Conservation (phyloP, 768 basidiomycete species). For the Serendipita indica region DNA sequence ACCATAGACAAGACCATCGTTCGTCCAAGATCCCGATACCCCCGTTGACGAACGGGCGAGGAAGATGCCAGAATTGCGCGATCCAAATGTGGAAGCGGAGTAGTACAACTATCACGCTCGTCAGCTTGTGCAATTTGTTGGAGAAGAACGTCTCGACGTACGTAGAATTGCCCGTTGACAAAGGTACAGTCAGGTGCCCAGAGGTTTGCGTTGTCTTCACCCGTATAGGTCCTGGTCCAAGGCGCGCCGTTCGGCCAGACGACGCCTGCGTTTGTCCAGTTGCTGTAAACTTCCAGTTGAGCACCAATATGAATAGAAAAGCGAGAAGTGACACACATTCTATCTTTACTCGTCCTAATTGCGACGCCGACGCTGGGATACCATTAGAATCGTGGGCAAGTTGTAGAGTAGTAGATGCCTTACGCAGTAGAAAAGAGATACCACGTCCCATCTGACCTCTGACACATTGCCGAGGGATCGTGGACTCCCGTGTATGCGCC, state of each 20-base stretch:
- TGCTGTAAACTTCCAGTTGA: not conserved
- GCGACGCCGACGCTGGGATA: constrained; percentile 27
- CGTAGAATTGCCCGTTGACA: constrained; percentile 17
- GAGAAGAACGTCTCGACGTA: constrained; percentile 9
- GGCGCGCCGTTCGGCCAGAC: constrained; percentile 38
- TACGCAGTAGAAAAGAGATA: not conserved
- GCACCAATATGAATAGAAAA: not conserved
- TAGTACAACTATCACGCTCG: constrained; percentile 32
- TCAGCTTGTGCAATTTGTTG: constrained; percentile 2
- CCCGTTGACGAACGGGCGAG: constrained; percentile 38
- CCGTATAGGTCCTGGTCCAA: constrained; percentile 28
- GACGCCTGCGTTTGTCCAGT: constrained; percentile 30
- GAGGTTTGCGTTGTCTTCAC: constrained; percentile 11
- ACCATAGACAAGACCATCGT: constrained; percentile 35
- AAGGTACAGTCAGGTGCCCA: constrained; percentile 27
- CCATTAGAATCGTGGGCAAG: not conserved
- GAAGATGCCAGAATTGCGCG: constrained; percentile 40
- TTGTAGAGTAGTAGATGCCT: not conserved
- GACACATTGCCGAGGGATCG: not conserved
- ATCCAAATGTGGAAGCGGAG: constrained; percentile 39
- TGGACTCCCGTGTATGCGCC: not conserved
- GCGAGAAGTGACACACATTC: not conserved
- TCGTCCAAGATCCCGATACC: constrained; percentile 23
- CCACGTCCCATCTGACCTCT: not conserved
- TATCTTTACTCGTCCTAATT: constrained; percentile 36